These are phyloP conservation scores for Solanum clarkiae DNA, from an alignment of 257 asterid species.

Conservation along the genomic window DNA sequence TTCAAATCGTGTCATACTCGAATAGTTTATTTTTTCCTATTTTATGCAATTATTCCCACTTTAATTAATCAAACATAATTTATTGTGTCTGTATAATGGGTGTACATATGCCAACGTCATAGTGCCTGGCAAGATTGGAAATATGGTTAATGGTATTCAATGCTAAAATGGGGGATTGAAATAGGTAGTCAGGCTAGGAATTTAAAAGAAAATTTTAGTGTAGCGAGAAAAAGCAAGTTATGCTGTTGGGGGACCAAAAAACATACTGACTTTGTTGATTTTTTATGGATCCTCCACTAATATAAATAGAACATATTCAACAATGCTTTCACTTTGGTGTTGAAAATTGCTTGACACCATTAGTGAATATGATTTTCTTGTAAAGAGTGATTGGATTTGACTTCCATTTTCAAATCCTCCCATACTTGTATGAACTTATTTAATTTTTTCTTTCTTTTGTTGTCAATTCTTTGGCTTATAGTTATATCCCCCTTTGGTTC, in stretches of 20 bases:
- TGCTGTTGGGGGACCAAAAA: conserved; percentile 43
- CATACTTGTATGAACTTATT: background rate
- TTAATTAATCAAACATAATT: background rate
- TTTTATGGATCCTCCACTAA: conserved; percentile 43
- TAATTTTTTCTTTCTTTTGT: background rate
- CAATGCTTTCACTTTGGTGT: conserved; percentile 37
- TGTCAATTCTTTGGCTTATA: background rate
- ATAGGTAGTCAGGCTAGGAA: background rate
- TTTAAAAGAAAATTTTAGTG: background rate
- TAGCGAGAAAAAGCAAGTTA: conserved; percentile 1
- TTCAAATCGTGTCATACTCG: background rate
- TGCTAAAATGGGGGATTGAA: background rate
- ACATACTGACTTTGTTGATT: conserved; percentile 2
- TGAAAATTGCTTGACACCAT: conserved; percentile 48
- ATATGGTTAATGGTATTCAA: background rate
- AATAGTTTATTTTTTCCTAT: background rate
- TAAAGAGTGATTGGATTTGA: conserved; percentile 39
- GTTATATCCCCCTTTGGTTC: background rate
- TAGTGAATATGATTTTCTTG: conserved; percentile 24
- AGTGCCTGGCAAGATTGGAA: conserved; percentile 4
- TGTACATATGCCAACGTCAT: conserved; percentile 17
- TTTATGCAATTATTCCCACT: background rate
- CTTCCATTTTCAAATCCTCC: conserved; percentile 6
- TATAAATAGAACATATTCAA: conserved; percentile 39
- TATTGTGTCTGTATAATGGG: conserved; percentile 25